Base-by-base conservation (phyloP, 768 basidiomycete genomes). In the Gloeostereum incarnatum region DNA sequence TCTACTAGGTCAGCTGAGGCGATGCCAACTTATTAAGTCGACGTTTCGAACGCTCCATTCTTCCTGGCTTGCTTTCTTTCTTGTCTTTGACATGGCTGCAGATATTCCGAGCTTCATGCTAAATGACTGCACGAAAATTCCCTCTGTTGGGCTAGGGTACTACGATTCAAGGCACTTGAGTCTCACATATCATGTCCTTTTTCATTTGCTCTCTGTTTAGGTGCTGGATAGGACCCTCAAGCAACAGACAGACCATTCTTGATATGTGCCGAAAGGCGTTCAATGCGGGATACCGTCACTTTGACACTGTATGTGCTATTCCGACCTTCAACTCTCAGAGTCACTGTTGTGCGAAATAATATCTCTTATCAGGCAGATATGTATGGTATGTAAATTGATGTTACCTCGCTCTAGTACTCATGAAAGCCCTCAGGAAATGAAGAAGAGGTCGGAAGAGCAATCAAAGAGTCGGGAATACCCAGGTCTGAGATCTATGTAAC, bases 401-500 rank as follows among this genome's bases (percentile, higher is more conserved):
- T n/a, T n/a, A 29, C 23, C 13, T 22, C 8, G 6, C 21, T 46
- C 30, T 35, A 24, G 18, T 18, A 19, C 7, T 4, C 25, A 18
- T 35, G 18, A 35, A 38, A 44, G 17, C 11, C 24, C 25, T 9
- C 17, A 11, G 57, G 51, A 2, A 54, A 63, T 27, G 66, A 66
- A 41, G 47, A 47, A 22, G 54, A 54, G 17, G 65, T 68, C 2
- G 66, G 67, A 2, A 39, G 48, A 23, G 65, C 57, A 2, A 56
- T 73, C 37, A 52, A 52, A 25, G 59, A 59, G 23, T 65, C 62
- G 5, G 62, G 59, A 3, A 42, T 69, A 18, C 56, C 64, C 4
- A 59, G 70, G 16, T 47, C 52, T 17, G 56, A 66, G 27, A 34
- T 68, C n/a, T 66, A 57, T 45, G 40, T 69, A 23, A 66, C 63